These are phyloP conservation scores for Galerina sulciceps DNA, from an alignment of 768 basidiomycete species.

Conservation along the genomic window DNA sequence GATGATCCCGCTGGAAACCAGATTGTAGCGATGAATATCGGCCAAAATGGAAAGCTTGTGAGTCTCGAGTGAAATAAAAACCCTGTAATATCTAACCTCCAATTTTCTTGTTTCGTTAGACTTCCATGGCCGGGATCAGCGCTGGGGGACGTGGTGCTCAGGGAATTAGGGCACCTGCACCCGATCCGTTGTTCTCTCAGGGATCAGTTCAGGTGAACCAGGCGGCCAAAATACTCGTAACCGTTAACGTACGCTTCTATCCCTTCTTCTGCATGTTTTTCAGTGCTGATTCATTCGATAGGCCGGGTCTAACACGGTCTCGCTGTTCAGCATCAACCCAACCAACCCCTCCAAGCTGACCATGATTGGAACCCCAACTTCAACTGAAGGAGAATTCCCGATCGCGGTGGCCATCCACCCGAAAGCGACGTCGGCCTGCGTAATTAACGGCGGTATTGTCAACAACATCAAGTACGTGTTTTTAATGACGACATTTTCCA, in stretches of 20 bases:
- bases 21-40: background rate
- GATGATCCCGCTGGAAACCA: background rate
- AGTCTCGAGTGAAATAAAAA: background rate
- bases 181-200: constrained; percentile 11
- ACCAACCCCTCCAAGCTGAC: constrained; percentile 41
- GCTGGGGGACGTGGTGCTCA: background rate
- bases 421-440: constrained; percentile 33
- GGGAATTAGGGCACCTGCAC: background rate
- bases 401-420: constrained; percentile 43
- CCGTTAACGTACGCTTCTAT: background rate
- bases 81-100: background rate
- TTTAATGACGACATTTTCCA: background rate
- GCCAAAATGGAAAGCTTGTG: background rate
- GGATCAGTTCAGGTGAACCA: constrained; percentile 8
- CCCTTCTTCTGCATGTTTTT: background rate
- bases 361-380: constrained; percentile 47
- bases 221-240: constrained; percentile 5
- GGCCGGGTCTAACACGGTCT: constrained; percentile 52
- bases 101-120: background rate
- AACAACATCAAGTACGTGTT: constrained; percentile 39
- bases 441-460: constrained; percentile 45
- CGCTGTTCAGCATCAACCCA: constrained; percentile 44
- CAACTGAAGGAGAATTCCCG: constrained; percentile 57
- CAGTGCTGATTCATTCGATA: constrained; percentile 14
- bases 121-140: background rate